phyloP scores from a whole-genome alignment of 352 stramenopile genomes.

The Phytophthora aleatoria region DNA sequence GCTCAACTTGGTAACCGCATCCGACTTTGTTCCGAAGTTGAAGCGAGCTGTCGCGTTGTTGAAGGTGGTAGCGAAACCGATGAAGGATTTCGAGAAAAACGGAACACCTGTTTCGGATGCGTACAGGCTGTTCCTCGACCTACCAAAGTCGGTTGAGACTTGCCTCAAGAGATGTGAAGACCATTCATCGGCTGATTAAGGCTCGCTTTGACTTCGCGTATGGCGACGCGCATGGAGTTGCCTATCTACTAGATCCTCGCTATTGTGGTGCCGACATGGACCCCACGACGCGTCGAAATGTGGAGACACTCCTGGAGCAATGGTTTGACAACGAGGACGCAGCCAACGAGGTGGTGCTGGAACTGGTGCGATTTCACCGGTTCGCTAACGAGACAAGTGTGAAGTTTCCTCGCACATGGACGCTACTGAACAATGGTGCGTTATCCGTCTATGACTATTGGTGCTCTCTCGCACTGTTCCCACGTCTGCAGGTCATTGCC shows the following conservation, averaged over 20 bases:
- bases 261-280: not conserved
- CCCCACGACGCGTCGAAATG: too few relatives aligned
- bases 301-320: too few relatives aligned
- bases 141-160: not conserved
- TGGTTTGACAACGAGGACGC: too few relatives aligned
- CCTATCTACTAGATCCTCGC: not conserved
- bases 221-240: not conserved
- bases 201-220: not conserved
- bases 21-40: not conserved
- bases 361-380: too few relatives aligned
- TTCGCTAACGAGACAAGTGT: too few relatives aligned
- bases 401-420: too few relatives aligned
- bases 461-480: too few relatives aligned
- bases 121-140: not conserved
- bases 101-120: not conserved
- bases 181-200: not conserved
- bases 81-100: not conserved
- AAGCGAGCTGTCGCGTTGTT: not conserved
- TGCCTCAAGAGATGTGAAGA: not conserved
- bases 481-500: too few relatives aligned
- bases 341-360: too few relatives aligned
- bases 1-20: not conserved
- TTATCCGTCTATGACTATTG: too few relatives aligned
- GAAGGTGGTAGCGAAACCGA: not conserved
- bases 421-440: too few relatives aligned